These are phyloP conservation scores for Trametes versicolor DNA, from an alignment of 1,284 basidiomycete species.

Conservation along the genomic window DNA sequence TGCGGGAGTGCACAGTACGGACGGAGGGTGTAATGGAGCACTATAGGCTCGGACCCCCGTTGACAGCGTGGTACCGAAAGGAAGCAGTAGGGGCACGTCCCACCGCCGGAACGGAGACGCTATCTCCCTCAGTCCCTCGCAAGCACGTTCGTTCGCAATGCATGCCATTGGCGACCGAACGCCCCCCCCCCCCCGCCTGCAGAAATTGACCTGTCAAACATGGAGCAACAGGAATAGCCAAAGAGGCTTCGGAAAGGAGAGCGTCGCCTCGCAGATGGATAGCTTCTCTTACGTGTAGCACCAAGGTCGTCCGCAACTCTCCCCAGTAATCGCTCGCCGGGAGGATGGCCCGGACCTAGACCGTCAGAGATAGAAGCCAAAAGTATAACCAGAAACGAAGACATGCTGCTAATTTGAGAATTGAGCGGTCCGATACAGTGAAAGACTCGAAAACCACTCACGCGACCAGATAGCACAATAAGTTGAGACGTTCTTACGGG, in stretches of 20 bases:
- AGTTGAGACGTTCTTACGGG: too few relatives aligned
- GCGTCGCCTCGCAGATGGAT: not conserved
- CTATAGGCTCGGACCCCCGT: not conserved
- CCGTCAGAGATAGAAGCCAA: too few relatives aligned
- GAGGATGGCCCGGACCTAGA: too few relatives aligned
- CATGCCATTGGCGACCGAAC: not conserved
- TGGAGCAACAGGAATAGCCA: not conserved
- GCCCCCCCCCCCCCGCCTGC: too few relatives aligned
- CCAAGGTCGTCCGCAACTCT: not conserved
- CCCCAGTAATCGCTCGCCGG: too few relatives aligned
- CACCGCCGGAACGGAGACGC: not conserved
- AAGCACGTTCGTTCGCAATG: conserved; percentile 2
- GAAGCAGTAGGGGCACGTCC: not conserved
- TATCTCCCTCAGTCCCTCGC: not conserved
- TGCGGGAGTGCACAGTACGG: too few relatives aligned
- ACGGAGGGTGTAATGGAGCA: too few relatives aligned
- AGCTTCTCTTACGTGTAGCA: not conserved
- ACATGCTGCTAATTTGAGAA: too few relatives aligned
- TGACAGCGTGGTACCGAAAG: not conserved
- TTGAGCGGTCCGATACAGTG: not conserved
- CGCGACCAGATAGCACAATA: not conserved
- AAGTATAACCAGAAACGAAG: too few relatives aligned
- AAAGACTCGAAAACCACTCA: not conserved
- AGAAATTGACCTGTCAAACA: not conserved
- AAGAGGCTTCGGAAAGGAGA: not conserved